Conservation (phyloP, 805 yeast species). For the Candida anglica region DNA sequence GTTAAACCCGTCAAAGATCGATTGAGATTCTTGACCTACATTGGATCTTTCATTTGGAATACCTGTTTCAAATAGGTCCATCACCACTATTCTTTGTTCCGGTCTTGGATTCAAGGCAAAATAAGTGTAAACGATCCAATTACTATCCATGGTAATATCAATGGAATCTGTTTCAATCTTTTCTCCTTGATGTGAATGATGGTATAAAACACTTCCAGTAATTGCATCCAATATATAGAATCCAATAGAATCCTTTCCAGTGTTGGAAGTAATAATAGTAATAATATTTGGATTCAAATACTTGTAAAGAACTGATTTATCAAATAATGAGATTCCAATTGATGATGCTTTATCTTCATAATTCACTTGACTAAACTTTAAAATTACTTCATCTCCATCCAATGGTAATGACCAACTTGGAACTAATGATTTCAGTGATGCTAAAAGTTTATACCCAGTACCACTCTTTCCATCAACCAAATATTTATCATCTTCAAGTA, state of each 20-base stretch:
- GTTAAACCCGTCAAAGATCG: slow-evolving; percentile 29
- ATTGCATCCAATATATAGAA: slow-evolving; percentile 62
- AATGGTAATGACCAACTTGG: slow-evolving; percentile 28
- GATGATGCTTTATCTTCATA: slow-evolving; percentile 35
- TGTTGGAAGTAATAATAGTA: slow-evolving; percentile 39
- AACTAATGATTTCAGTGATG: slow-evolving; percentile 10
- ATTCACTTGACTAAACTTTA: slow-evolving; percentile 18
- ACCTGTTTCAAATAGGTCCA: slow-evolving; percentile 75
- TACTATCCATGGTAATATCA: slow-evolving; percentile 66
- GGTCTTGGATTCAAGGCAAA: slow-evolving; percentile 47
- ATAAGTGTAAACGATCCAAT: slow-evolving; percentile 75
- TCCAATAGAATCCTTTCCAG: slow-evolving; percentile 23
- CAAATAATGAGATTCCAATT: slow-evolving; percentile 64
- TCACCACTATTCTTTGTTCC: slow-evolving; percentile 55
- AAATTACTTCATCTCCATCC: slow-evolving; percentile 12
- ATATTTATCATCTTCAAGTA: slow-evolving; percentile 10
- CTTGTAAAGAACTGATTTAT: slow-evolving; percentile 76
- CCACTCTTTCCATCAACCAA: slow-evolving; percentile 9
- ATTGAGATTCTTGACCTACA: slow-evolving; percentile 12
- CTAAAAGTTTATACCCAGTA: slow-evolving; percentile 17
- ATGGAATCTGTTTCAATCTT: slow-evolving; percentile 39
- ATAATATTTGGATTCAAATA: slow-evolving; percentile 70
- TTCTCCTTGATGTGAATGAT: slow-evolving; percentile 38
- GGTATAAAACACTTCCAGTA: slow-evolving; percentile 60
- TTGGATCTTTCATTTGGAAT: slow-evolving; percentile 44